Conservation (phyloP, 495 filamentous ascomycete species). For the Daldinia grandis region DNA sequence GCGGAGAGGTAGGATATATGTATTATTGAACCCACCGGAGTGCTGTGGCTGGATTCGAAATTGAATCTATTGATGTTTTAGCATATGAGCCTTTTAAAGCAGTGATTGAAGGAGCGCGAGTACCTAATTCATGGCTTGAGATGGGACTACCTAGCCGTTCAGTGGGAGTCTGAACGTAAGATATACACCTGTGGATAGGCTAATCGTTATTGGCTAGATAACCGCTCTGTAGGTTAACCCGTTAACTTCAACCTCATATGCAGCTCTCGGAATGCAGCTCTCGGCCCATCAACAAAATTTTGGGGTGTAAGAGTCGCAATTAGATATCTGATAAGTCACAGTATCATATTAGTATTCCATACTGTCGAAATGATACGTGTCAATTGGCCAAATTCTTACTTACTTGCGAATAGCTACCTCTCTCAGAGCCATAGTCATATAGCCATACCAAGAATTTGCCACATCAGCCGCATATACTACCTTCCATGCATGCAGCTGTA, state of each 20-base stretch:
- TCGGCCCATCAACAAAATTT: neutral
- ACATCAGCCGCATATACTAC: constrained; percentile 3
- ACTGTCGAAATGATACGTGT: neutral
- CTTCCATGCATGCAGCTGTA: neutral
- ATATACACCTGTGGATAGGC: neutral
- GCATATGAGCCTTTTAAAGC: neutral
- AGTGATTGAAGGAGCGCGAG: neutral
- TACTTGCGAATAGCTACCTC: neutral
- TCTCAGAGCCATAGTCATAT: neutral
- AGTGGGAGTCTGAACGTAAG: neutral
- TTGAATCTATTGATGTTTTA: neutral
- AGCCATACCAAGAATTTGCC: neutral
- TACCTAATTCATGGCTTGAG: neutral
- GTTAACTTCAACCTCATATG: neutral
- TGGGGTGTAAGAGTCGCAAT: neutral
- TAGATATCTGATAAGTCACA: neutral
- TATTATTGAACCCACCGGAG: neutral
- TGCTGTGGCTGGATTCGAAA: neutral
- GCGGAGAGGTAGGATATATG: neutral
- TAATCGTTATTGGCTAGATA: neutral
- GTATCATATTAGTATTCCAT: neutral
- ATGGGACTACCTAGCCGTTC: neutral
- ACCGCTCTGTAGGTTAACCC: neutral
- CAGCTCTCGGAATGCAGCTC: neutral
- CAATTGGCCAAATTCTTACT: neutral